A percentile compares a stretch with the other conserved stretches of the same genome.
These are phyloP conservation scores for Ulvella scutata DNA, from an alignment of 139 green algal species.

Conservation along the genomic window DNA sequence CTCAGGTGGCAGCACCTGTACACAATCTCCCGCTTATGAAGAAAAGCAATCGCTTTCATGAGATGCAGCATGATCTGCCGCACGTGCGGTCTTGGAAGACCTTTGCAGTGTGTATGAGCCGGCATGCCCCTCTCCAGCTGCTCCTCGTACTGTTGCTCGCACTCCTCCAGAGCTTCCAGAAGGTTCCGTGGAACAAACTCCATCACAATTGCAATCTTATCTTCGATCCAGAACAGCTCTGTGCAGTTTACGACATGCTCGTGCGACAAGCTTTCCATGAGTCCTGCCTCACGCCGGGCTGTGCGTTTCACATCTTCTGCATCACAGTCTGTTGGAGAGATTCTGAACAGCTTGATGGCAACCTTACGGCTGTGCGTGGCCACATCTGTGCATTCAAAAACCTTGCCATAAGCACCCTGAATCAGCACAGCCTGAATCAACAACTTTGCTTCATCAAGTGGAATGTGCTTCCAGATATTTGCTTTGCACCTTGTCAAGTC, in stretches of 20 bases:
- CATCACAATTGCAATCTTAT: neutral
- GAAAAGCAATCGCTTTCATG: neutral
- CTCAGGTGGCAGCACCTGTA: neutral
- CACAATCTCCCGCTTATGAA: neutral
- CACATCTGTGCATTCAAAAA: neutral
- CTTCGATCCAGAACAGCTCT: neutral
- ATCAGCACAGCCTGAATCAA: neutral
- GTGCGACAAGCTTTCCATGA: neutral
- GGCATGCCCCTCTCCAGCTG: no score
- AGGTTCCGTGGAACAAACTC: neutral
- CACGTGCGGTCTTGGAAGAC: neutral
- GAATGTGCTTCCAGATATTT: no score
- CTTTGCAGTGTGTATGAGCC: neutral
- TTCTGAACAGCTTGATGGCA: neutral
- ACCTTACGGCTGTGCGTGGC: neutral
- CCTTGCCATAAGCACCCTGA: neutral
- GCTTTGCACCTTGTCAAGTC: no score
- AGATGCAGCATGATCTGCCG: neutral
- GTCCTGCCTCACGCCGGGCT: neutral
- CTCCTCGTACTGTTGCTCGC: no score
- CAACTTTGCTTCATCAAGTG: no score
- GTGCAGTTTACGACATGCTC: neutral
- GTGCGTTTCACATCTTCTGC: neutral
- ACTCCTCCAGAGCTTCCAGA: neutral
- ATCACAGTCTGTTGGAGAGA: neutral